A percentile compares a stretch with the other conserved stretches of the same genome.
Evolutionary conservation across 441 rosid genomes (phyloP).

Genomic region (Pelargonium cotyledonis): DNA sequence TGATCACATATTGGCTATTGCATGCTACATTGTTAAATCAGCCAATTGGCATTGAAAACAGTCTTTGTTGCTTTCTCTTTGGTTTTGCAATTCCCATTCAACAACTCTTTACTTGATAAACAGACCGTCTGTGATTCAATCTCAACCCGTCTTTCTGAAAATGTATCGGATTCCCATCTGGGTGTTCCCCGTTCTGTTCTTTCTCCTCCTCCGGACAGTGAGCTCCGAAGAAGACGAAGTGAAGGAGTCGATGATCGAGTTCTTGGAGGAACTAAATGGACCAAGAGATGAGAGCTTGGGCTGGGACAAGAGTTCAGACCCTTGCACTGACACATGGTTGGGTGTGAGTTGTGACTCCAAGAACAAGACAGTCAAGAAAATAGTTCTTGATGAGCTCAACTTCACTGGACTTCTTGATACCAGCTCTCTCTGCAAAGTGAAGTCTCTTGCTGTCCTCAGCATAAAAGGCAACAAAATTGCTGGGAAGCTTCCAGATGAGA

Average conservation of each 20-base stretch:
- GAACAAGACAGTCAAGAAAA: constrained; percentile 27
- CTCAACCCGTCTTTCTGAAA: background rate
- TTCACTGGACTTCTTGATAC: constrained; percentile 42
- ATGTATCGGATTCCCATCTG: constrained; percentile 16
- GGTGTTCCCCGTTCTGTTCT: constrained; percentile 28
- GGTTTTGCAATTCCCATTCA: background rate
- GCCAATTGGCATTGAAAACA: constrained; percentile 30
- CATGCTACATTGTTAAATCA: constrained; percentile 23
- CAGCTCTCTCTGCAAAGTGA: constrained; percentile 30
- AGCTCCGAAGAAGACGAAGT: constrained; percentile 34
- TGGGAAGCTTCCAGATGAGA: constrained; percentile 35
- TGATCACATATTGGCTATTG: background rate
- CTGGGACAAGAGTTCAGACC: constrained; percentile 47
- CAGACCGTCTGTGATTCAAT: no score
- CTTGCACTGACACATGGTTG: constrained; percentile 42
- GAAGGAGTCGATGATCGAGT: constrained; percentile 33
- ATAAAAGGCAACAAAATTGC: constrained; percentile 32
- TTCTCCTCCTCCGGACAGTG: constrained; percentile 24
- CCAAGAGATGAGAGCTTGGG: constrained; percentile 35
- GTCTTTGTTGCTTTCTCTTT: constrained; percentile 17
- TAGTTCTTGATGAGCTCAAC: constrained; percentile 39
- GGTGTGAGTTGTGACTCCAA: background rate
- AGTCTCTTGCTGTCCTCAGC: constrained; percentile 40
- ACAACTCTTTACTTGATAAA: background rate
- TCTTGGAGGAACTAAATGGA: constrained; percentile 41